Percentiles rank a stretch among this genome's conserved stretches.
These are phyloP conservation scores for Hortaea werneckii DNA, from an alignment of 2,329 filamentous ascomycete genomes.

Conservation along the genomic window DNA sequence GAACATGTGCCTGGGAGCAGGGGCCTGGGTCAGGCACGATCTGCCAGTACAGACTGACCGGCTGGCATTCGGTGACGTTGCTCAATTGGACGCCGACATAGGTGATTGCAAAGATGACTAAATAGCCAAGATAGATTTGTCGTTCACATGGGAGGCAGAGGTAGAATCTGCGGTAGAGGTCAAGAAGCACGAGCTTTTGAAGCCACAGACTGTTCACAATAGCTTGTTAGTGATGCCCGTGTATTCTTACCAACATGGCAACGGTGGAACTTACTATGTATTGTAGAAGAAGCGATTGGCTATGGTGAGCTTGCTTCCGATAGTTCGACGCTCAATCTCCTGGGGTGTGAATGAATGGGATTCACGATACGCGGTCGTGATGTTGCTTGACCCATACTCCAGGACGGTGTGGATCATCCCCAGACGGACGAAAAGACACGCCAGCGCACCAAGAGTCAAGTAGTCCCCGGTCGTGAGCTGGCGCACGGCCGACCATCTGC, in stretches of 20 bases:
- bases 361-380: not conserved
- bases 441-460: not conserved
- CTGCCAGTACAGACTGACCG: conserved; percentile 48
- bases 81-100: conserved; percentile 73
- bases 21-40: conserved; percentile 67
- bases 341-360: not conserved
- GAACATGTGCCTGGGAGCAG: conserved; percentile 77
- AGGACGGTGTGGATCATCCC: not conserved
- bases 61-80: conserved; percentile 70
- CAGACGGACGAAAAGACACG: not conserved
- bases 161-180: not conserved
- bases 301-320: not conserved
- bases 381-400: not conserved
- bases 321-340: not conserved
- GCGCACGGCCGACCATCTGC: not conserved
- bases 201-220: no score
- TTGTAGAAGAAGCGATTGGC: not conserved
- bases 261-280: no score
- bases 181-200: not conserved
- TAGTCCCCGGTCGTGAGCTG: not conserved
- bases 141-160: not conserved
- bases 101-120: conserved; percentile 42
- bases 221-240: no score
- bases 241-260: no score
- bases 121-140: not conserved